Base-by-base conservation (phyloP, 495 filamentous ascomycete species). In the Glonium stellatum region DNA sequence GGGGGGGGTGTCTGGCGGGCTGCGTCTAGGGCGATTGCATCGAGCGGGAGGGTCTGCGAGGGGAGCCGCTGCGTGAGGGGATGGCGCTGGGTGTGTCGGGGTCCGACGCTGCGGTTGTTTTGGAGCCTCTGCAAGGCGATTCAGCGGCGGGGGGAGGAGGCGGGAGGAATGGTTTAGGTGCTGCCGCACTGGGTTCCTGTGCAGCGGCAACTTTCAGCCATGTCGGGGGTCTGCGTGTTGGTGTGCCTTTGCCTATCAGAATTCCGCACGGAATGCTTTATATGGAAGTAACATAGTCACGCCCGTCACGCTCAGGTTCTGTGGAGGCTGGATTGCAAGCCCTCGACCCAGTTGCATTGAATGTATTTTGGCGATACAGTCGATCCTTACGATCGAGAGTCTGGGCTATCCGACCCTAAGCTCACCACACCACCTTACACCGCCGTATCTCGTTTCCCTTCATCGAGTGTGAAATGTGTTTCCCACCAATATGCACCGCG, bases 31-130 rank as follows among this genome's bases (percentile, higher is more conserved):
- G 76, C 9, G 78, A 76, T 59, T 81, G 70, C 60, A 77, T 76
- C 51, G 80, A 83, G 60, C 74, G 74, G 47, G 80, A 82, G 59
- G 79, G 77, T 60, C 76, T 81, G 23, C 70, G 80, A 6, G 78
- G 80, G 0, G 79, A 82, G 64, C 79, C 80, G 4, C 25, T 83
- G 49, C 64, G 76, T 5, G 80, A 81, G 59, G 79, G 70, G 0
- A 64, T 73, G 63, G 60, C 57, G 42, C 46, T 69, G 2, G 76
- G 76, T 4, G 76, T 83, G 0, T 51, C 71, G 1, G 76, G 72
- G 54, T n/a, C 79, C 78, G 8, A 80, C 72, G 18, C 64, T 82
- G 35, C 67, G 55, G 56, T 68, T 76, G 55, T 50, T 79, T 11
- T 81, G 79, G 63, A 59, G 62, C 0, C 53, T 78, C 25, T 58